Evolutionary conservation across 2,329 filamentous ascomycete genomes (phyloP).

Genomic region (Grosmannia serpens): DNA sequence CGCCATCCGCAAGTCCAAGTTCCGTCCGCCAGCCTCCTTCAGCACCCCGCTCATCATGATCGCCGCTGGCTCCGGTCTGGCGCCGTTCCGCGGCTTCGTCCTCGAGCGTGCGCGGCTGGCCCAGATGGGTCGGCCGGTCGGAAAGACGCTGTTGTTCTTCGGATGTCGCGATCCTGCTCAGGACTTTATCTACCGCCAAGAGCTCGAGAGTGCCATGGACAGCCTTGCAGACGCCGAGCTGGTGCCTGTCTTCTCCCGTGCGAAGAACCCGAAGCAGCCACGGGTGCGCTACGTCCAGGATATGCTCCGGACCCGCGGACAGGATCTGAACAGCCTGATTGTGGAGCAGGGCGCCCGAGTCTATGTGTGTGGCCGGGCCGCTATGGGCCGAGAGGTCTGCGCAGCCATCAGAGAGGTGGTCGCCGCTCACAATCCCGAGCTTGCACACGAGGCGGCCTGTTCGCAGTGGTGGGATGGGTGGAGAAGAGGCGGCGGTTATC

Average conservation of each 20-base stretch:
- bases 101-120: constrained; percentile 23
- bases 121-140: constrained; percentile 21
- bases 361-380: not conserved
- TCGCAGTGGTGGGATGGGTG: not conserved
- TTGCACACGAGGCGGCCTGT: not conserved
- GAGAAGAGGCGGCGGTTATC: not conserved
- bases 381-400: not conserved
- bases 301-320: not conserved
- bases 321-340: not conserved
- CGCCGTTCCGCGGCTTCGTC: constrained; percentile 20
- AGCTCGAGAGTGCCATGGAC: not conserved
- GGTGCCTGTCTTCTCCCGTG: not conserved
- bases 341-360: not conserved
- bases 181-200: constrained; percentile 12
- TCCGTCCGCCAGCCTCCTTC: not conserved
- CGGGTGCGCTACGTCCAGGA: not conserved
- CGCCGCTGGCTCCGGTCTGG: constrained; percentile 10
- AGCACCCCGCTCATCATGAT: not conserved
- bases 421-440: not conserved
- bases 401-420: not conserved
- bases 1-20: not conserved
- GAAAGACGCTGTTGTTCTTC: constrained; percentile 24
- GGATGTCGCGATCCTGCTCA: constrained; percentile 21
- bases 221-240: not conserved
- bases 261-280: not conserved